Conservation (phyloP, 2,329 filamentous ascomycete genomes). For the Ophiocordyceps sinensis region DNA sequence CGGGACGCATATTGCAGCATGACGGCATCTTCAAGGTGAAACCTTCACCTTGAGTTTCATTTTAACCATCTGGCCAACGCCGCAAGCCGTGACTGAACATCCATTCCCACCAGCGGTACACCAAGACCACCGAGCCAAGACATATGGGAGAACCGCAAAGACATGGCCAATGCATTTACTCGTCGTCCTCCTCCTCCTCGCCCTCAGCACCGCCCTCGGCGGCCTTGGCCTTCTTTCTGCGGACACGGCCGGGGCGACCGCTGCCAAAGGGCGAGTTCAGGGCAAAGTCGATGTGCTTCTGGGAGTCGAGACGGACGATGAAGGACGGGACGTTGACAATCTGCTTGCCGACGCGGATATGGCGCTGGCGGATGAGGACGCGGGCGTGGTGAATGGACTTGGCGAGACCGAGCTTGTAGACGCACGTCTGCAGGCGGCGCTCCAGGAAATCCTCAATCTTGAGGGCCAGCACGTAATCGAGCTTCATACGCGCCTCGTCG, state of each 20-base stretch:
- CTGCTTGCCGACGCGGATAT: conserved; percentile 99
- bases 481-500: conserved; percentile 99
- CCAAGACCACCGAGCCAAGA: conserved; percentile 15
- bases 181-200: conserved; percentile 78
- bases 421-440: conserved; percentile 98
- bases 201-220: conserved; percentile 71
- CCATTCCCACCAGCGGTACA: conserved; percentile 23
- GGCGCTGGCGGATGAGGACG: conserved; percentile 98
- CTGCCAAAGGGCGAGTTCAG: conserved; percentile 96
- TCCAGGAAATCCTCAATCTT: conserved; percentile 99
- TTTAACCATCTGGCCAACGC: conserved; percentile 36
- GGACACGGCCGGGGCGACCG: conserved; percentile 91
- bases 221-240: conserved; percentile 99
- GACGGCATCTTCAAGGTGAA: conserved; percentile 10
- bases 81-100: conserved; percentile 32
- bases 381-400: conserved; percentile 99
- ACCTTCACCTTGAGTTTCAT: conserved; percentile 31
- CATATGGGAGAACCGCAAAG: conserved; percentile 15
- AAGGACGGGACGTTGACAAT: conserved; percentile 99
- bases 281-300: conserved; percentile 99
- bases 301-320: conserved; percentile 98
- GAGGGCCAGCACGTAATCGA: conserved; percentile 99
- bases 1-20: neutral
- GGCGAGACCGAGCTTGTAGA: conserved; percentile 99
- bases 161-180: conserved; percentile 31